These are phyloP conservation scores for Populus hybrid DNA, from an alignment of 441 rosid genomes.

Conservation along the genomic window DNA sequence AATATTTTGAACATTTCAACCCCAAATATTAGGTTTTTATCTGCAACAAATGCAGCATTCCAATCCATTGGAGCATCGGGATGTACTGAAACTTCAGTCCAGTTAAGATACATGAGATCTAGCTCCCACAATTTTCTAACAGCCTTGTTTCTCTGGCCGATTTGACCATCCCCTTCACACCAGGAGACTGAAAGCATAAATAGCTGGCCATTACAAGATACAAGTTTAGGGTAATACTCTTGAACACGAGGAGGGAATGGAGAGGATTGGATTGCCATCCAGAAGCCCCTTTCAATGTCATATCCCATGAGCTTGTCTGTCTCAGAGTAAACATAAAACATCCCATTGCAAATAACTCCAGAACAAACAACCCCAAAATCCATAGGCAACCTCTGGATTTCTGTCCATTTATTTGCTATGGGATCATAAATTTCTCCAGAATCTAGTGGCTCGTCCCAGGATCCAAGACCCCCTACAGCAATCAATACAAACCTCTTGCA, in stretches of 20 bases:
- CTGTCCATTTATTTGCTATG: constrained; percentile 74
- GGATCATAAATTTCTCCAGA: constrained; percentile 95
- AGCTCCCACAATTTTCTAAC: constrained; percentile 96
- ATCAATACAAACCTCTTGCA: constrained; percentile 65
- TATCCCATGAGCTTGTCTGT: constrained; percentile 88
- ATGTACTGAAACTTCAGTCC: constrained; percentile 81
- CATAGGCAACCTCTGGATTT: constrained; percentile 75
- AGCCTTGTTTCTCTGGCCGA: constrained; percentile 96
- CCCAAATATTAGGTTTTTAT: constrained; percentile 67
- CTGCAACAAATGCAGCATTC: constrained; percentile 82
- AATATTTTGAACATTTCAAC: constrained; percentile 98
- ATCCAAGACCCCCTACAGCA: constrained; percentile 81
- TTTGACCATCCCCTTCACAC: constrained; percentile 97
- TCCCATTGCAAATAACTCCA: constrained; percentile 80
- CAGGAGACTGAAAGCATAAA: constrained; percentile 94
- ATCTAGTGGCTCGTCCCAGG: constrained; percentile 85
- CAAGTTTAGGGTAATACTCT: constrained; percentile 91
- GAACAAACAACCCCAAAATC: constrained; percentile 78
- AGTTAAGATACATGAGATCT: constrained; percentile 76
- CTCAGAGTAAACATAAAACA: constrained; percentile 88
- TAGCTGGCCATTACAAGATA: constrained; percentile 63
- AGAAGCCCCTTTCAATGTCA: constrained; percentile 87
- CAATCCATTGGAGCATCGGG: constrained; percentile 99
- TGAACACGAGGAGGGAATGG: constrained; percentile 86
- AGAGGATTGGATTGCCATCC: constrained; percentile 80